Conservation (phyloP, 257 asterid genomes). For the Phtheirospermum japonicum region DNA sequence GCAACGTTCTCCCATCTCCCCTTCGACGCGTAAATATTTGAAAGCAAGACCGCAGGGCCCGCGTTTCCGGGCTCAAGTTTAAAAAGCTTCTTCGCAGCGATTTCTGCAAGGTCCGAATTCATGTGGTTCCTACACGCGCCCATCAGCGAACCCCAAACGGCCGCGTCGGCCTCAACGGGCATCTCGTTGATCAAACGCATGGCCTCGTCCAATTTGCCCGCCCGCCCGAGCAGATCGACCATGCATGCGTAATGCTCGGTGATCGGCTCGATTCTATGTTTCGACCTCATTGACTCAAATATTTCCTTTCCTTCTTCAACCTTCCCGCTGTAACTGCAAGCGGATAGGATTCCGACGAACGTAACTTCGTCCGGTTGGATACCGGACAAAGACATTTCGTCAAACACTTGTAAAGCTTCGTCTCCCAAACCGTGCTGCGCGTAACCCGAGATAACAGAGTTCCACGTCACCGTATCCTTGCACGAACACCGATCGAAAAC, state of each 20-base stretch:
- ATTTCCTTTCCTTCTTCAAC: constrained; percentile 63
- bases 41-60: constrained; percentile 64
- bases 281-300: constrained; percentile 57
- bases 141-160: constrained; percentile 77
- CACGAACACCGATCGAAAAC: constrained; percentile 46
- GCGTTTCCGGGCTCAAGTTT: constrained; percentile 63
- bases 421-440: constrained; percentile 70
- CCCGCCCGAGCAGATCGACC: constrained; percentile 83
- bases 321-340: constrained; percentile 77
- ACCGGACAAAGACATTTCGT: constrained; percentile 43
- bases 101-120: constrained; percentile 62
- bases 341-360: constrained; percentile 65
- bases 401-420: constrained; percentile 49
- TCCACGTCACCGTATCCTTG: constrained; percentile 75
- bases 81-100: constrained; percentile 62
- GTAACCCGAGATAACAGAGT: constrained; percentile 69
- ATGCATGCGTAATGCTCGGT: constrained; percentile 67
- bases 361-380: constrained; percentile 48
- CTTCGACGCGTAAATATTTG: constrained; percentile 62
- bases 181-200: constrained; percentile 51
- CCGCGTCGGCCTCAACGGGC: constrained; percentile 61
- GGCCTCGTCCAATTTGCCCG: constrained; percentile 60
- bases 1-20: constrained; percentile 70
- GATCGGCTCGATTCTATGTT: constrained; percentile 44
- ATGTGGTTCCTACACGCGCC: constrained; percentile 68